Conservation (phyloP, 345 rosid genomes). For the Hibiscus syriacus region DNA sequence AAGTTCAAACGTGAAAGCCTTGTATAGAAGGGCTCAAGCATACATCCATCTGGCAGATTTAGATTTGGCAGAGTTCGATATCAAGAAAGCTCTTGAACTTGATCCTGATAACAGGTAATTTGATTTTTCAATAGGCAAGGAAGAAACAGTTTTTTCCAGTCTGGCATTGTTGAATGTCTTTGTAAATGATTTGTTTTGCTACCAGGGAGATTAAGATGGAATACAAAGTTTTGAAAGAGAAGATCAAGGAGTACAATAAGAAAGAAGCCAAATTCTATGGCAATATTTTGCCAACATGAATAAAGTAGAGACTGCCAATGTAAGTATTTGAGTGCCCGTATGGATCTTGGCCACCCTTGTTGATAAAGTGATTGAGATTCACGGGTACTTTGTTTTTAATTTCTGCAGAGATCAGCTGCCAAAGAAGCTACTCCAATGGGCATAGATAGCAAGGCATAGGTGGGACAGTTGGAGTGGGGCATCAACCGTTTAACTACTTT, state of each 20-base stretch:
- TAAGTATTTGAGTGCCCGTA: conserved; percentile 3
- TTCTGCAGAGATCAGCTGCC: conserved; percentile 34
- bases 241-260: conserved; percentile 69
- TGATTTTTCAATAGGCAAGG: too few relatives aligned
- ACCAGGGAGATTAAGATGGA: conserved; percentile 82
- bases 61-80: conserved; percentile 74
- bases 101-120: conserved; percentile 66
- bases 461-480: too few relatives aligned
- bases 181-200: neutral
- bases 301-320: conserved; percentile 24
- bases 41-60: conserved; percentile 56
- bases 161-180: neutral
- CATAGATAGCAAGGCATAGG: conserved; percentile 31
- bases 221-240: conserved; percentile 68
- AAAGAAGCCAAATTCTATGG: conserved; percentile 83
- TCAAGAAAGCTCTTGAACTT: conserved; percentile 78
- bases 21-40: conserved; percentile 78
- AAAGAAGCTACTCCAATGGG: conserved; percentile 21
- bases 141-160: too few relatives aligned
- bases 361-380: too few relatives aligned
- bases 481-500: neutral
- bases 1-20: conserved; percentile 63
- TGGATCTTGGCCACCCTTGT: neutral
- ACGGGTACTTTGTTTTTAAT: too few relatives aligned
- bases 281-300: conserved; percentile 70